A percentile compares a stretch with the other conserved stretches of the same genome.
These are phyloP conservation scores for Pichia sp. DNA, from an alignment of 1,139 yeast genomes.

Conservation along the genomic window DNA sequence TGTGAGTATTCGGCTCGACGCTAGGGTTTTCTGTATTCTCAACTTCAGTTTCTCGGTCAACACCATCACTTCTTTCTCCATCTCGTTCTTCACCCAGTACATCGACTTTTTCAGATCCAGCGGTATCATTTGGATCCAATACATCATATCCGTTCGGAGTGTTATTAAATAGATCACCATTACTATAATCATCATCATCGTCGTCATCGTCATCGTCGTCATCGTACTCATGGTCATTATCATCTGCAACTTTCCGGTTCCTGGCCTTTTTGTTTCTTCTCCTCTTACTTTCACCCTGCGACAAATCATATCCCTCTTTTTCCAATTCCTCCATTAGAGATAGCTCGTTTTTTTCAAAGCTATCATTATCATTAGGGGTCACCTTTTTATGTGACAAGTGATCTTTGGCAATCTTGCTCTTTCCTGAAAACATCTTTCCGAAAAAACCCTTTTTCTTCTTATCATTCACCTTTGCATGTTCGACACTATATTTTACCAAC, in stretches of 20 bases:
- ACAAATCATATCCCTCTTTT: slow-evolving; percentile 12
- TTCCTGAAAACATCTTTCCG: slow-evolving; percentile 17
- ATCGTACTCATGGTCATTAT: background rate
- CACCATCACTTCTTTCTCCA: background rate
- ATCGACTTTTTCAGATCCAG: background rate
- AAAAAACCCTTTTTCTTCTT: slow-evolving; percentile 15
- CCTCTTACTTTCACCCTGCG: background rate
- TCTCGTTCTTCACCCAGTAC: background rate
- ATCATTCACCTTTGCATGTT: background rate
- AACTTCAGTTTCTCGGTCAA: background rate
- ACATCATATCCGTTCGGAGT: slow-evolving; percentile 4
- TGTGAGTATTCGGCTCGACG: too few species aligned
- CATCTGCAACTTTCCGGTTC: background rate
- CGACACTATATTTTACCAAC: slow-evolving; percentile 12
- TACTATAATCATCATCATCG: slow-evolving; percentile 3
- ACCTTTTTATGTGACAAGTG: slow-evolving; percentile 16
- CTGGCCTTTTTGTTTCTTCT: background rate
- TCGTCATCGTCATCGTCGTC: slow-evolving; percentile 9
- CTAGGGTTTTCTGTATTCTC: too few species aligned
- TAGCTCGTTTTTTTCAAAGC: background rate
- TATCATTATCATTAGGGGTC: background rate
- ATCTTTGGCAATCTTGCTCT: slow-evolving; percentile 23
- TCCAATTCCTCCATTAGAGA: slow-evolving; percentile 15
- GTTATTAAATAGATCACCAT: background rate
- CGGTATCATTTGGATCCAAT: background rate